phyloP scores from a whole-genome alignment of 2,329 filamentous ascomycete genomes.

The Aspergillus nomiae region DNA sequence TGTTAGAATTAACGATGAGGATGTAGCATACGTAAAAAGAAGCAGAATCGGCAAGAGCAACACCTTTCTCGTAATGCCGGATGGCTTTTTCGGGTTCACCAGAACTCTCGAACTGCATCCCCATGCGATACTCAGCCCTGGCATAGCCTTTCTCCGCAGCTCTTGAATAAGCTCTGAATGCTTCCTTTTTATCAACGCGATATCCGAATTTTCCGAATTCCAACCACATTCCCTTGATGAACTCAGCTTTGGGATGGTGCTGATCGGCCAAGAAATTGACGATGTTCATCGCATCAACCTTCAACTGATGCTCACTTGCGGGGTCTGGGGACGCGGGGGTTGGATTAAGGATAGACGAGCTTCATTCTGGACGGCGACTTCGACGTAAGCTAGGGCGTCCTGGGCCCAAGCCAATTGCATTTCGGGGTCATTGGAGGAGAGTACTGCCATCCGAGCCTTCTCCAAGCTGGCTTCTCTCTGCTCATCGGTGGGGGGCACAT shows the following conservation, averaged over 20 bases:
- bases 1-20: neutral
- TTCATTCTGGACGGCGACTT: conserved; percentile 77
- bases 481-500: conserved; percentile 90
- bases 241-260: conserved; percentile 88
- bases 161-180: conserved; percentile 80
- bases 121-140: conserved; percentile 92
- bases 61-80: conserved; percentile 83
- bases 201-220: conserved; percentile 97
- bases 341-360: conserved; percentile 64
- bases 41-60: conserved; percentile 80
- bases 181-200: conserved; percentile 90
- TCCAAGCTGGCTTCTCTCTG: conserved; percentile 90
- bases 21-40: conserved; percentile 63
- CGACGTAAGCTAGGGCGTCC: conserved; percentile 85
- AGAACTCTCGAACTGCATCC: conserved; percentile 96
- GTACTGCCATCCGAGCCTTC: conserved; percentile 76
- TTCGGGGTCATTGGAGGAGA: conserved; percentile 91
- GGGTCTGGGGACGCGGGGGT: conserved; percentile 71
- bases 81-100: conserved; percentile 91
- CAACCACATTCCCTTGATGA: conserved; percentile 93
- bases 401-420: conserved; percentile 98
- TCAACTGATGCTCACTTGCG: conserved; percentile 83
- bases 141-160: conserved; percentile 86
- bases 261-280: conserved; percentile 88
- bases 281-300: conserved; percentile 86